phyloP scores from a whole-genome alignment of 345 rosid genomes.

The Eucalyptus victrix region DNA sequence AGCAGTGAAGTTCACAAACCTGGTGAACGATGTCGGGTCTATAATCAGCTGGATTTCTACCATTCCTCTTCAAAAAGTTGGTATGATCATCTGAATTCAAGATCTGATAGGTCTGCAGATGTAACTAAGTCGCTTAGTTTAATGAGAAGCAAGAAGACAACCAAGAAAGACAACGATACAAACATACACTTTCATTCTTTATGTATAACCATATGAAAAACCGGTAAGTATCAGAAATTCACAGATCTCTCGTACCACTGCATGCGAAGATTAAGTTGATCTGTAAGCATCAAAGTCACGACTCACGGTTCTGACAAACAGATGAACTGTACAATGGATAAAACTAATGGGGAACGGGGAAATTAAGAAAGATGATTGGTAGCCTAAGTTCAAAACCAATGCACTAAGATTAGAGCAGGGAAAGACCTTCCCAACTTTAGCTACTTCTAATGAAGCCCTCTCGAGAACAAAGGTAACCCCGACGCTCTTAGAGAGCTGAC shows the following conservation, averaged over 20 bases:
- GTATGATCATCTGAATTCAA: slow-evolving; percentile 84
- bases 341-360: not conserved
- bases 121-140: not conserved
- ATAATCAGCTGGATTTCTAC: slow-evolving; percentile 71
- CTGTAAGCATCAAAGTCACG: not conserved
- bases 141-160: not conserved
- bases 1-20: slow-evolving; percentile 18
- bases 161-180: not conserved
- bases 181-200: not conserved
- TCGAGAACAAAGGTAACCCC: slow-evolving; percentile 69
- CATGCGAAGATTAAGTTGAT: not conserved
- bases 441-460: slow-evolving; percentile 81
- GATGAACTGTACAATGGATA: not conserved
- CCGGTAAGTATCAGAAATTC: not conserved
- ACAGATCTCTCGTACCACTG: not conserved
- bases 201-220: not conserved
- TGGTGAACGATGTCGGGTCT: slow-evolving; percentile 79
- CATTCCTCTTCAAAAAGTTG: slow-evolving; percentile 60
- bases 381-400: not conserved
- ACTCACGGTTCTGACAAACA: not conserved
- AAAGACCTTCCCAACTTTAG: slow-evolving; percentile 89
- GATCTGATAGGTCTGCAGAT: slow-evolving; percentile 61
- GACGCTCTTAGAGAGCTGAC: slow-evolving; percentile 7
- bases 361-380: not conserved
- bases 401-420: not conserved